Evolutionary conservation across 495 filamentous ascomycete species (phyloP).

Genomic region (Penicillium canescens): DNA sequence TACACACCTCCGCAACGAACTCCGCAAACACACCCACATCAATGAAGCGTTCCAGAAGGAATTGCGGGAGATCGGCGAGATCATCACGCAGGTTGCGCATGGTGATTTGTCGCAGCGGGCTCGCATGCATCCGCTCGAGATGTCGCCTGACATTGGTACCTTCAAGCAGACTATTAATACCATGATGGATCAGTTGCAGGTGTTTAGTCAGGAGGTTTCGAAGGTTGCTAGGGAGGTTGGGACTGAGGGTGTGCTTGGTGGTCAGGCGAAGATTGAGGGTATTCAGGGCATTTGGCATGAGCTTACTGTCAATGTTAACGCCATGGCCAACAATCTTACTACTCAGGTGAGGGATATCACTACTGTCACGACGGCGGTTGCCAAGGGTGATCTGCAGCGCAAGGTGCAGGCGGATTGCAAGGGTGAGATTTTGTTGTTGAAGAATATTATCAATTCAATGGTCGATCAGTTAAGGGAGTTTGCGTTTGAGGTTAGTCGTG

Average conservation of each 20-base stretch:
- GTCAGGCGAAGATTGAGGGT: constrained; percentile 83
- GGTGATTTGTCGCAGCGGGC: constrained; percentile 93
- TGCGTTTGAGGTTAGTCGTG: constrained; percentile 87
- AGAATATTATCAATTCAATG: constrained; percentile 93
- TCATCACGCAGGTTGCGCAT: constrained; percentile 84
- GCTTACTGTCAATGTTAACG: constrained; percentile 89
- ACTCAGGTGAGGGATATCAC: constrained; percentile 93
- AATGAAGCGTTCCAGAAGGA: constrained; percentile 95
- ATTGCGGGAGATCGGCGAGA: constrained; percentile 86
- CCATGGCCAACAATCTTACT: constrained; percentile 87
- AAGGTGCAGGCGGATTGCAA: constrained; percentile 90
- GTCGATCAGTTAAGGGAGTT: constrained; percentile 91
- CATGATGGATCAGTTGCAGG: constrained; percentile 94
- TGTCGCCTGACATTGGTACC: constrained; percentile 90
- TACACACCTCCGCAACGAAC: constrained; percentile 69
- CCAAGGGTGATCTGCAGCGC: constrained; percentile 83
- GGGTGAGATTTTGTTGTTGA: constrained; percentile 85
- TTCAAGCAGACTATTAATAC: constrained; percentile 91
- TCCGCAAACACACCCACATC: constrained; percentile 87
- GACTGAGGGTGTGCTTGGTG: constrained; percentile 85
- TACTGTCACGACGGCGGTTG: constrained; percentile 88
- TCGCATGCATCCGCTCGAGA: constrained; percentile 82
- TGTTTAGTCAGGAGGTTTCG: constrained; percentile 90
- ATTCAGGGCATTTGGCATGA: constrained; percentile 95
- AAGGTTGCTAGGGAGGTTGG: constrained; percentile 88